Base-by-base conservation (phyloP, 2,329 filamentous ascomycete genomes). In the Colletotrichum chrysophilum region DNA sequence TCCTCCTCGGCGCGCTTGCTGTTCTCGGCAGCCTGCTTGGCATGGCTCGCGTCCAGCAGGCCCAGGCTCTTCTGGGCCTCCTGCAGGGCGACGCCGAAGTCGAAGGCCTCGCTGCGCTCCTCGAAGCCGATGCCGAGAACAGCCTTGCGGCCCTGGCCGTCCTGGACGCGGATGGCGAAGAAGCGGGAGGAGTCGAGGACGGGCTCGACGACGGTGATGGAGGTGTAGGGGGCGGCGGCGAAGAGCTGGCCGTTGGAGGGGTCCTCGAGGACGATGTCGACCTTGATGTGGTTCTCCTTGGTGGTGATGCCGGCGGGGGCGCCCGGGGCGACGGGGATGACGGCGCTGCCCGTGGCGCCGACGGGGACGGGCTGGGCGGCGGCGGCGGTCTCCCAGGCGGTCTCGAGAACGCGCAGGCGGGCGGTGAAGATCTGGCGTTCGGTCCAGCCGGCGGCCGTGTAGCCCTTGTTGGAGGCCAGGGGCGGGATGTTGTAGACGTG, bases 401-500 rank as follows among this genome's bases (percentile, higher is more conserved):
- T 96, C 84, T 96, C 94, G 81, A 97, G 87, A 78, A 96, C 87
- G 80, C 95, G 94, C 70, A 97, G 86, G 64, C 95, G 94, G 58
- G 94, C 94, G 65, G 95, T 96, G 87, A 98, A 97, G 86, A 98
- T 97, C 82, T 95, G 93, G 48, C 93, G 91, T 62, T 88, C 88
- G 32, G 95, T 97, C 95, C 95, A 98, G 77, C 90, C 87, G 14
- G 93, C 89, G 75, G 96, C 95, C 43, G 90, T 90, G 88, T 98
- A 94, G 83, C 95, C 95, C 83, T 94, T 94, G 80, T 92, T 95
- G 21, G 93, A 94, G 60, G 93, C 89, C 74, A 96, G 88, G 28
- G 95, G 95, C 21, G 95, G 95, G 83, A 97, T 96, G 81, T 94
- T 92, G 89, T 98, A 98, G 88, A 98, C 91, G 87, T 97, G 95